Evolutionary conservation across 2,329 filamentous ascomycete species (phyloP).

Genomic region (Pleomassaria siparia): DNA sequence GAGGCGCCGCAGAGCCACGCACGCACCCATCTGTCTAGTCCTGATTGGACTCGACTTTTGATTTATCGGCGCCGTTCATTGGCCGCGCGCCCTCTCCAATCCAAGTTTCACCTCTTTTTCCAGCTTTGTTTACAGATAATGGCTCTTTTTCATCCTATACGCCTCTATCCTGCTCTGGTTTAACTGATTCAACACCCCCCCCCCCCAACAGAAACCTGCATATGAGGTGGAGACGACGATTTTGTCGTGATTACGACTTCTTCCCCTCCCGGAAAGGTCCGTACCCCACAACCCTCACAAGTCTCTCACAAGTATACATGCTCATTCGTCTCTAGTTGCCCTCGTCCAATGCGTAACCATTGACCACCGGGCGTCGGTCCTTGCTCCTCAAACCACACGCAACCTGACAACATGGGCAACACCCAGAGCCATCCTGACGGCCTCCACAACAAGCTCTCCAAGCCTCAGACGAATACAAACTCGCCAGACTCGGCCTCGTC

Average conservation of each 20-base stretch:
- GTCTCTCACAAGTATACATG: no score
- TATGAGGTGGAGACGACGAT: constrained; percentile 7
- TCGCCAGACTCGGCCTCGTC: constrained; percentile 25
- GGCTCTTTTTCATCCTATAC: constrained; percentile 1
- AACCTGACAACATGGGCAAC: constrained; percentile 34
- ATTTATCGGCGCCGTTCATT: constrained; percentile 25
- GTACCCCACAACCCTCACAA: constrained; percentile 7
- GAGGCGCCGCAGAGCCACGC: constrained; percentile 26
- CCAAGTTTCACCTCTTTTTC: constrained; percentile 38
- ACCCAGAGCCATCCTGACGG: constrained; percentile 21
- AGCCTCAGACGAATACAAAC: constrained; percentile 41
- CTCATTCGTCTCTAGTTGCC: no score
- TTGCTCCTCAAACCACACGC: constrained; percentile 20
- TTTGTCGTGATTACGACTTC: constrained; percentile 3
- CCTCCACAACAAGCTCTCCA: constrained; percentile 32
- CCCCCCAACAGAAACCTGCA: constrained; percentile 7
- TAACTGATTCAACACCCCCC: constrained; percentile 11
- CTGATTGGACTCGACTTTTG: constrained; percentile 26
- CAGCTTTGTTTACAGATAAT: constrained; percentile 38
- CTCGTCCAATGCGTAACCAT: constrained; percentile 15
- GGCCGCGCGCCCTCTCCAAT: constrained; percentile 19
- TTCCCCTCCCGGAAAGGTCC: constrained; percentile 2
- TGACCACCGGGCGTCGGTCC: constrained; percentile 16
- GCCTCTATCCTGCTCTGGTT: constrained; percentile 9
- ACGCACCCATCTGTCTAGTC: constrained; percentile 16